phyloP scores from a whole-genome alignment of 495 filamentous ascomycete genomes.

The Aspergillus saccharolyticus region DNA sequence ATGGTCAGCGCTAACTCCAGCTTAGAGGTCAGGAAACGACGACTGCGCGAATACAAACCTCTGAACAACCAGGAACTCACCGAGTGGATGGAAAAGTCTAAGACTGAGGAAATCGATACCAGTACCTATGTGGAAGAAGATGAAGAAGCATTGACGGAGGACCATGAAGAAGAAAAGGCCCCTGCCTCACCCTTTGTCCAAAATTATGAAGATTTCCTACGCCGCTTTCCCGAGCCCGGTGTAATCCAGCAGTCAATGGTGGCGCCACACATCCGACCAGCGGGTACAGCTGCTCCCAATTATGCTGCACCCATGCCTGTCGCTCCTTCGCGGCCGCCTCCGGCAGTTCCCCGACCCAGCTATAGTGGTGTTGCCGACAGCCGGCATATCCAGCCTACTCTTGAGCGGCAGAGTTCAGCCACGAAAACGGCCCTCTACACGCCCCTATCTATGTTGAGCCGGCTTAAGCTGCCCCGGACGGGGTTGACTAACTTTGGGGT shows the following conservation, averaged over 20 bases:
- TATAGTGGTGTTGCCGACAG: constrained; percentile 83
- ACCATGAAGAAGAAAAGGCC: constrained; percentile 29
- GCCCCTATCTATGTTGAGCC: constrained; percentile 36
- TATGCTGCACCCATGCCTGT: constrained; percentile 41
- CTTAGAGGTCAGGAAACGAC: constrained; percentile 49
- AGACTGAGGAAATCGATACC: constrained; percentile 48
- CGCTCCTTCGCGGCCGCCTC: constrained; percentile 64
- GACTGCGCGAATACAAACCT: constrained; percentile 53
- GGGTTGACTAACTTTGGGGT: constrained; percentile 77
- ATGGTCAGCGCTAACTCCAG: constrained; percentile 50
- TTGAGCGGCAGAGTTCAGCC: constrained; percentile 41
- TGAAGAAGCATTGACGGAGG: constrained; percentile 30
- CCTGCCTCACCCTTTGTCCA: constrained; percentile 43
- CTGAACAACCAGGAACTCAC: constrained; percentile 58
- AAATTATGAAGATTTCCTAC: constrained; percentile 69
- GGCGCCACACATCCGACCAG: constrained; percentile 25
- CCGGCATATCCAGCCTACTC: constrained; percentile 49
- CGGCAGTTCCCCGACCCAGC: constrained; percentile 76
- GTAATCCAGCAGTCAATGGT: constrained; percentile 73
- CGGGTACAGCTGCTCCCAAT: constrained; percentile 22
- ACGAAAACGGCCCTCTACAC: constrained; percentile 45
- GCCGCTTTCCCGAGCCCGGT: constrained; percentile 73
- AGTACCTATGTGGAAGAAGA: constrained; percentile 36
- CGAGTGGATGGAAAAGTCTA: constrained; percentile 56
- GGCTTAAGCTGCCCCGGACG: constrained; percentile 56